These are phyloP conservation scores for Petunia hybrid DNA, from an alignment of 305 asterid genomes.

Conservation along the genomic window DNA sequence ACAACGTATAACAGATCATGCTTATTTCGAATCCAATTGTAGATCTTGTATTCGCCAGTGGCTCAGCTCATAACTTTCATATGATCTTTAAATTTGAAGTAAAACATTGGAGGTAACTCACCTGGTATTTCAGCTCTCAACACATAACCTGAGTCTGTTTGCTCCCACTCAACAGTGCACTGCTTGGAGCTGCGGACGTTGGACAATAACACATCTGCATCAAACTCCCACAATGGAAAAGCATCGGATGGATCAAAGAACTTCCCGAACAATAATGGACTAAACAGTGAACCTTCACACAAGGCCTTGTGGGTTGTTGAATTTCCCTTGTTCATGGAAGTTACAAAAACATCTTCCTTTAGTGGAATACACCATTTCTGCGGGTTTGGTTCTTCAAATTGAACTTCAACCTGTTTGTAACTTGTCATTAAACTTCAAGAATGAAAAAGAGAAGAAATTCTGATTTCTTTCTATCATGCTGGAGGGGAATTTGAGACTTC, in stretches of 20 bases:
- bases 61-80: not conserved
- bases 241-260: conserved; percentile 95
- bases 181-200: conserved; percentile 39
- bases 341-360: conserved; percentile 61
- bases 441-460: not conserved
- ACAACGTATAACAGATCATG: too few species aligned
- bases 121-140: conserved; percentile 71
- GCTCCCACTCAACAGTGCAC: conserved; percentile 64
- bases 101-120: conserved; percentile 32
- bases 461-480: not conserved
- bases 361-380: conserved; percentile 73
- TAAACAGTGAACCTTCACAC: conserved; percentile 64
- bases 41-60: too few species aligned
- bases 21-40: too few species aligned
- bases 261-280: conserved; percentile 76
- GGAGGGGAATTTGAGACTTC: conserved; percentile 30
- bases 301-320: conserved; percentile 45
- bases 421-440: conserved; percentile 42
- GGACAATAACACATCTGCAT: conserved; percentile 55
- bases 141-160: conserved; percentile 56
- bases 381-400: conserved; percentile 55
- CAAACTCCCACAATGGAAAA: conserved; percentile 87
- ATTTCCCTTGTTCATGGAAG: conserved; percentile 51
- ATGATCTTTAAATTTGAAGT: not conserved
- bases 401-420: conserved; percentile 54